These are phyloP conservation scores for Auricularia sp. DNA, from an alignment of 768 basidiomycete genomes.

Conservation along the genomic window DNA sequence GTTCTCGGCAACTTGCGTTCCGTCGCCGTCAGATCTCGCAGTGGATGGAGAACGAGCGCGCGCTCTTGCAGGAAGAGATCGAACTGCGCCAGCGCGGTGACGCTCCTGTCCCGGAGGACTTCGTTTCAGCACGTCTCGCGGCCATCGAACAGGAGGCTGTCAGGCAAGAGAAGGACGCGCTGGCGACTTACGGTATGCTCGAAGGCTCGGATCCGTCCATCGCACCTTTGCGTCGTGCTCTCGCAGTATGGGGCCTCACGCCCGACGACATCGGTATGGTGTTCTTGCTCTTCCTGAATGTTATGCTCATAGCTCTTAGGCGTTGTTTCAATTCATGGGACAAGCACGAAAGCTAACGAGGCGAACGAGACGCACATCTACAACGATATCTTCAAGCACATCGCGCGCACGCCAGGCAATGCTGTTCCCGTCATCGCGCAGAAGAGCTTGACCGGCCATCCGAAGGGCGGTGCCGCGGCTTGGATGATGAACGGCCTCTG, in stretches of 20 bases:
- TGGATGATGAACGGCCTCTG: slow-evolving; percentile 93
- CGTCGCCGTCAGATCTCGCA: slow-evolving; percentile 89
- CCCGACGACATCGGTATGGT: slow-evolving; percentile 72
- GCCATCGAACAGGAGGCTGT: slow-evolving; percentile 85
- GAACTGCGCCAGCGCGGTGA: slow-evolving; percentile 47
- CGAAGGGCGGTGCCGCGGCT: slow-evolving; percentile 97
- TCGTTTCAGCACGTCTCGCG: slow-evolving; percentile 65
- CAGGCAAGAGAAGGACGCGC: slow-evolving; percentile 85
- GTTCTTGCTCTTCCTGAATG: slow-evolving; percentile 15
- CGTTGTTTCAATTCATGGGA: slow-evolving; percentile 82
- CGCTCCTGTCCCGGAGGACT: slow-evolving; percentile 49
- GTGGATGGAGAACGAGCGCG: slow-evolving; percentile 87
- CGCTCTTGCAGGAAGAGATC: slow-evolving; percentile 72
- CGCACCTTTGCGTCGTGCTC: slow-evolving; percentile 85
- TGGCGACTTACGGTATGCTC: slow-evolving; percentile 94
- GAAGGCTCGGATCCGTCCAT: slow-evolving; percentile 78
- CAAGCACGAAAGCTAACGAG: slow-evolving; percentile 85
- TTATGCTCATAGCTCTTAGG: slow-evolving; percentile 16
- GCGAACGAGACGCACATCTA: slow-evolving; percentile 96
- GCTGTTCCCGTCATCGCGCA: slow-evolving; percentile 97
- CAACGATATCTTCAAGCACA: slow-evolving; percentile 86
- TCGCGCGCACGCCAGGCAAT: slow-evolving; percentile 86
- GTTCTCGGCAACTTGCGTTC: slow-evolving; percentile 90
- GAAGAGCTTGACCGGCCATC: slow-evolving; percentile 93
- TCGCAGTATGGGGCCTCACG: slow-evolving; percentile 93